Conservation (phyloP, 768 basidiomycete species). For the Suillus fuscotomentosus region DNA sequence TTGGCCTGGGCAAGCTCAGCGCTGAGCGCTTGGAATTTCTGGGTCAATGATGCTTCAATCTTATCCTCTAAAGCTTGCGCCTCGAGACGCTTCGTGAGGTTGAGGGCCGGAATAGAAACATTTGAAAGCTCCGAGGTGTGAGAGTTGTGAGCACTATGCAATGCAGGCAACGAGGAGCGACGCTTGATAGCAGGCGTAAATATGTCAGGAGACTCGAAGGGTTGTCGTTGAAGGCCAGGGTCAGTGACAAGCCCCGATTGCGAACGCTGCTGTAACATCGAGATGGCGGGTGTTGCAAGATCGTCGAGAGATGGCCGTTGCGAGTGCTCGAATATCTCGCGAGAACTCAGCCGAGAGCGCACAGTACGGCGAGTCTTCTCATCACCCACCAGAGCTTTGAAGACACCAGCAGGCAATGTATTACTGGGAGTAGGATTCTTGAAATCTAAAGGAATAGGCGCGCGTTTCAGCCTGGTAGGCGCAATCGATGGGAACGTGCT, state of each 20-base stretch:
- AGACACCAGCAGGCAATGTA: slow-evolving; percentile 82
- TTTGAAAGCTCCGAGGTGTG: slow-evolving; percentile 45
- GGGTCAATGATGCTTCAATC: slow-evolving; percentile 63
- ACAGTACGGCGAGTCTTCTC: slow-evolving; percentile 68
- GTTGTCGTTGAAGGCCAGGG: slow-evolving; percentile 41
- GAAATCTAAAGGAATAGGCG: slow-evolving; percentile 82
- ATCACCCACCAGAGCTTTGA: slow-evolving; percentile 74
- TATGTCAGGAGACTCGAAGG: slow-evolving; percentile 35
- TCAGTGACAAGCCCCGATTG: slow-evolving; percentile 58
- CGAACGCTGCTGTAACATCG: slow-evolving; percentile 57
- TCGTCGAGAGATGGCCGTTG: slow-evolving; percentile 78
- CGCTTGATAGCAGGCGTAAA: slow-evolving; percentile 46
- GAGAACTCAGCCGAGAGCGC: slow-evolving; percentile 74
- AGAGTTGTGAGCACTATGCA: slow-evolving; percentile 43
- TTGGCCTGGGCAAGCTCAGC: slow-evolving; percentile 35
- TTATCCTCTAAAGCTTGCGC: slow-evolving; percentile 60
- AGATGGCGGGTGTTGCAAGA: slow-evolving; percentile 62
- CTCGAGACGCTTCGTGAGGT: slow-evolving; percentile 56
- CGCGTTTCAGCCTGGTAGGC: slow-evolving; percentile 49
- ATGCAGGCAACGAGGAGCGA: slow-evolving; percentile 57
- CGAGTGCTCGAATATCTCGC: slow-evolving; percentile 69
- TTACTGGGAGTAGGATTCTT: slow-evolving; percentile 61
- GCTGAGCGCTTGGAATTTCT: slow-evolving; percentile 57
- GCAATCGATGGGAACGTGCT: slow-evolving; percentile 13
- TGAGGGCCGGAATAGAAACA: slow-evolving; percentile 43